A percentile compares a stretch with the other conserved stretches of the same genome.
Conservation (phyloP, 371 early-diverging fungal species). For the Mucor velutinosus region DNA sequence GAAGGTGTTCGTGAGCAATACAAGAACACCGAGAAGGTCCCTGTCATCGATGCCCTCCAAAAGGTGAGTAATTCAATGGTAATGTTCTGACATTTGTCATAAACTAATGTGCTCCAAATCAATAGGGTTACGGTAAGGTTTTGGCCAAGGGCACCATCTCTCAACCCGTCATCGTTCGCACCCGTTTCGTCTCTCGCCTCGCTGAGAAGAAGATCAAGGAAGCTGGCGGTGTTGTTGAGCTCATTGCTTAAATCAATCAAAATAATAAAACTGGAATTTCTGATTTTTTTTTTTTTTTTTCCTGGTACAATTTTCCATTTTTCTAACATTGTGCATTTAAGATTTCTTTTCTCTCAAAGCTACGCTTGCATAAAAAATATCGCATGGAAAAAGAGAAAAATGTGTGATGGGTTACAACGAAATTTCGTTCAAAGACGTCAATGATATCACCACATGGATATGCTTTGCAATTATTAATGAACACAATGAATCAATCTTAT, state of each 20-base stretch:
- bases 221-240: slow-evolving; percentile 90
- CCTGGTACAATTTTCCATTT: background rate
- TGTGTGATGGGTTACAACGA: background rate
- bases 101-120: background rate
- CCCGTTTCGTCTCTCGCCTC: slow-evolving; percentile 91
- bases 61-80: background rate
- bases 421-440: background rate
- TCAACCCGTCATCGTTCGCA: slow-evolving; percentile 97
- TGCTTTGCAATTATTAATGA: background rate
- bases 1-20: too few species aligned
- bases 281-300: background rate
- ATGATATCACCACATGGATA: background rate
- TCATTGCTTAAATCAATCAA: slow-evolving; percentile 43
- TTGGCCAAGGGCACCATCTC: slow-evolving; percentile 95
- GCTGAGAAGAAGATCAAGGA: slow-evolving; percentile 99
- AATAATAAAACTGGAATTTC: background rate
- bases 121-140: slow-evolving; percentile 95
- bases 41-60: too few species aligned
- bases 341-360: too few species aligned
- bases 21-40: too few species aligned
- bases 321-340: background rate
- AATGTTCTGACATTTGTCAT: background rate
- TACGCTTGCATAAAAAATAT: background rate
- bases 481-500: background rate
- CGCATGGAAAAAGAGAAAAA: background rate